Evolutionary conservation across 148 eudicot species (phyloP).

Genomic region (Rhododendron griersonianum): DNA sequence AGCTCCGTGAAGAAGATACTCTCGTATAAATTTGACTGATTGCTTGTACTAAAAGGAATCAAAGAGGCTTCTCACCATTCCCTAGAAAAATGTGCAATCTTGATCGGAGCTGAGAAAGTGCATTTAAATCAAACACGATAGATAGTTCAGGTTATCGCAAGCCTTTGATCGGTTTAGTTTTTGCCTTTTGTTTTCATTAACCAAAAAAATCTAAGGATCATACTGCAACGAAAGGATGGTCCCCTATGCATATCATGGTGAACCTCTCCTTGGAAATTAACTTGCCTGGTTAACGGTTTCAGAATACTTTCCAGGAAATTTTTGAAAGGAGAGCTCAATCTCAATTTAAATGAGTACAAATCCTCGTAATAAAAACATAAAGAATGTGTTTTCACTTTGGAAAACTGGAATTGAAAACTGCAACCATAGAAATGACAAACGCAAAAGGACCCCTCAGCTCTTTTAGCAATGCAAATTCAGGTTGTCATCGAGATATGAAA

Average conservation of each 20-base stretch:
- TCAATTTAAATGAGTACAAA: neutral
- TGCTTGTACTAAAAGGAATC: neutral
- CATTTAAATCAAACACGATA: neutral
- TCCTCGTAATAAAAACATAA: neutral
- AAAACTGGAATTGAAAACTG: neutral
- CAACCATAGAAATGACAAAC: neutral
- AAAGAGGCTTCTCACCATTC: neutral
- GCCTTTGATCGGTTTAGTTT: neutral
- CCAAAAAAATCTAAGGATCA: neutral
- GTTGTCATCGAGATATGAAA: neutral
- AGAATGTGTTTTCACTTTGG: neutral
- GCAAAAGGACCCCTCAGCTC: neutral
- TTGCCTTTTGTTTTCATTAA: neutral
- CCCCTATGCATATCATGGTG: too few relatives aligned
- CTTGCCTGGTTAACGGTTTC: neutral
- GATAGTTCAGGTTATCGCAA: neutral
- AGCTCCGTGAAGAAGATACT: too few relatives aligned
- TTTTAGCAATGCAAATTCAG: neutral
- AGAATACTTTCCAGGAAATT: neutral
- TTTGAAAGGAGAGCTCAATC: neutral
- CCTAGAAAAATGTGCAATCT: neutral
- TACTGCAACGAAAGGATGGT: too few relatives aligned
- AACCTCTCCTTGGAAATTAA: neutral
- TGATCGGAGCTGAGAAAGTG: neutral
- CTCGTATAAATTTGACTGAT: too few relatives aligned